Base-by-base conservation (phyloP, 176 grass and related monocot species). In the Metroxylon sagu region DNA sequence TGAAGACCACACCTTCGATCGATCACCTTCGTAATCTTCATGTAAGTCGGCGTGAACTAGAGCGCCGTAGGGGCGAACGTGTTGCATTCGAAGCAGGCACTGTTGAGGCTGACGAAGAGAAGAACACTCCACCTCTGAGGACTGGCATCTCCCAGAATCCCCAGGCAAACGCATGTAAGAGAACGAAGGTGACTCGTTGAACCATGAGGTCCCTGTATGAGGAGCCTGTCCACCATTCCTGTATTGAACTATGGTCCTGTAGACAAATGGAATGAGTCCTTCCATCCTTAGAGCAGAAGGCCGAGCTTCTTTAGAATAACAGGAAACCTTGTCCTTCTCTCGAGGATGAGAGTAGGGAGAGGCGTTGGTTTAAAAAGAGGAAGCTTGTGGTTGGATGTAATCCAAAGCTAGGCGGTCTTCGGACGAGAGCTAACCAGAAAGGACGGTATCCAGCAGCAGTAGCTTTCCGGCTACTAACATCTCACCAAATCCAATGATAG, bases 211-310 rank as follows among this genome's bases (percentile, higher is more conserved):
- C 57, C 79, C 58, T 14, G 56, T 18, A 29, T 16, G 6, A 3
- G 67, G 48, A 19, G 29, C 5, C 16, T 63, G 29, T 6, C 17
- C 52, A 19, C 53, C 60, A 16, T 29, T 72, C 43, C 43, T 72
- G 54, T 25, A 67, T 5, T 75, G 72, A 25, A 71, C 26, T 18
- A 82, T 66, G 25, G 48, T 29, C 66, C 23, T 61, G 66, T 66
- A 72, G 30, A 76, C 54, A 19, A 82, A 61, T 8, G 74, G 80
- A 51, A 77, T 57, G 48, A 77, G 61, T 19, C 67, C 73, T 65
- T 73, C 68, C 68, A 77, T 73, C 16, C 48, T 14, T 25, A 19
- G 6, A 65, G 48, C 14, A 64, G 14, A 25, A 25, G 8, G 19
- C 31, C 8, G 6, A 31, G 35, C 7, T 39, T 39, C 31, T 35